Evolutionary conservation across 768 basidiomycete species (phyloP).

Genomic region (Pulveroboletus sp.): DNA sequence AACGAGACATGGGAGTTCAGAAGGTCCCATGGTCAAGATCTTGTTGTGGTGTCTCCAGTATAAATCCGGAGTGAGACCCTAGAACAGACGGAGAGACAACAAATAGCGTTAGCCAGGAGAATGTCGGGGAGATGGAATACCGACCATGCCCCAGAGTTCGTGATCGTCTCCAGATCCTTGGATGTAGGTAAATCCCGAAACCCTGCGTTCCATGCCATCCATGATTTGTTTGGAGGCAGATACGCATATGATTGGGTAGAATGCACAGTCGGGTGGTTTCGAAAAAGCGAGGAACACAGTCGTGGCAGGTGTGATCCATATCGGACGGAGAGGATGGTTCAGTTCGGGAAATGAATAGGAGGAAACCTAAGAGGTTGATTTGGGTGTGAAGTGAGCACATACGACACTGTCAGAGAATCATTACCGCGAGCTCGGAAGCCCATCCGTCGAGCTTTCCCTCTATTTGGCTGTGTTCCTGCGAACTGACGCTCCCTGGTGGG

Average conservation of each 20-base stretch:
- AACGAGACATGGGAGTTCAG: constrained; percentile 41
- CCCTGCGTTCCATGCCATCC: constrained; percentile 56
- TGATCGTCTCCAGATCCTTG: constrained; percentile 96
- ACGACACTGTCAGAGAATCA: neutral
- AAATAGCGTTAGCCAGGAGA: neutral
- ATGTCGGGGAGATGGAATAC: constrained; percentile 8
- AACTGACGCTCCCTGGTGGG: constrained; percentile 61
- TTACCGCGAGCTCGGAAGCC: constrained; percentile 64
- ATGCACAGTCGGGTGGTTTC: constrained; percentile 25
- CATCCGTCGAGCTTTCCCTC: constrained; percentile 58
- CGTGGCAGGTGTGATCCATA: constrained; percentile 83
- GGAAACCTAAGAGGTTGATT: constrained; percentile 45
- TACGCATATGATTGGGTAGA: constrained; percentile 74
- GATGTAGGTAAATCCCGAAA: constrained; percentile 76
- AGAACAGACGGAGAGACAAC: neutral
- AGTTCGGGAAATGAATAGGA: constrained; percentile 65
- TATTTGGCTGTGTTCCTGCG: constrained; percentile 80
- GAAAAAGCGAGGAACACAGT: constrained; percentile 42
- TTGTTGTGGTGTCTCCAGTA: constrained; percentile 60
- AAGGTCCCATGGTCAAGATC: constrained; percentile 46
- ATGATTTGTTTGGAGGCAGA: constrained; percentile 75
- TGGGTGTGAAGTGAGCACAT: neutral
- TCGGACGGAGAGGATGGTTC: constrained; percentile 64
- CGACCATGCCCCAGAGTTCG: constrained; percentile 80
- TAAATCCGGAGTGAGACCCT: constrained; percentile 71